Conservation (phyloP, 495 filamentous ascomycete species). For the Hypoxylon fuscum region DNA sequence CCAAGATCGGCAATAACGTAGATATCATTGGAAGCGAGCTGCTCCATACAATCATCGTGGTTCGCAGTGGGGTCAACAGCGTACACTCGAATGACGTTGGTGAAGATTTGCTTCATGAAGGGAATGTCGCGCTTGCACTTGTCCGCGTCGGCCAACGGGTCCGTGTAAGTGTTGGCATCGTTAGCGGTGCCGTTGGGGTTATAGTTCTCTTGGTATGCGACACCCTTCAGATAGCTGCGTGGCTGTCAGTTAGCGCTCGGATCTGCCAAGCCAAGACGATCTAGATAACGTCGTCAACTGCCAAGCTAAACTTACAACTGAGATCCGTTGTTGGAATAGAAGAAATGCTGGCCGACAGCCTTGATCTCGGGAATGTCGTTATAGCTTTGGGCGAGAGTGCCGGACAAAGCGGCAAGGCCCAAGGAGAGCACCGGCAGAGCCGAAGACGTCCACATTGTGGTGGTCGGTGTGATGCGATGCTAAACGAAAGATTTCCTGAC, state of each 20-base stretch:
- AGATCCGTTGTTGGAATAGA: slow-evolving; percentile 46
- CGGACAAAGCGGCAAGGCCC: slow-evolving; percentile 40
- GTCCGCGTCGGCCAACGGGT: slow-evolving; percentile 75
- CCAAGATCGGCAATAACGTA: slow-evolving; percentile 93
- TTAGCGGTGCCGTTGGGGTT: slow-evolving; percentile 50
- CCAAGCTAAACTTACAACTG: slow-evolving; percentile 44
- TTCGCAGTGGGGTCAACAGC: slow-evolving; percentile 81
- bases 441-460: slow-evolving; percentile 41
- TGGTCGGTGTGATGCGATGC: slow-evolving; percentile 7
- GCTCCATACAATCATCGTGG: slow-evolving; percentile 84
- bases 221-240: slow-evolving; percentile 73
- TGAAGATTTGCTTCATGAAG: slow-evolving; percentile 75
- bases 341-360: slow-evolving; percentile 44
- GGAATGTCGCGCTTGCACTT: slow-evolving; percentile 85
- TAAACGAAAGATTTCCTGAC: slow-evolving; percentile 23
- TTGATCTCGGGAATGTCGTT: slow-evolving; percentile 40
- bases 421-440: slow-evolving; percentile 32
- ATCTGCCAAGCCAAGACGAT: slow-evolving; percentile 27
- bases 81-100: slow-evolving; percentile 94
- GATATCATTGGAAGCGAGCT: slow-evolving; percentile 85
- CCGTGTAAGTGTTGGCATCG: slow-evolving; percentile 53
- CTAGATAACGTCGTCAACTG: neutral
- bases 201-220: slow-evolving; percentile 82
- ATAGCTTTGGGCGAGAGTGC: slow-evolving; percentile 40
- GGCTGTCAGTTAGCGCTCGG: slow-evolving; percentile 16